Evolutionary conservation across 2,329 filamentous ascomycete genomes (phyloP), one percentile per base, ranked within the genome.

Genomic region (Diaporthe ilicicola): DNA sequence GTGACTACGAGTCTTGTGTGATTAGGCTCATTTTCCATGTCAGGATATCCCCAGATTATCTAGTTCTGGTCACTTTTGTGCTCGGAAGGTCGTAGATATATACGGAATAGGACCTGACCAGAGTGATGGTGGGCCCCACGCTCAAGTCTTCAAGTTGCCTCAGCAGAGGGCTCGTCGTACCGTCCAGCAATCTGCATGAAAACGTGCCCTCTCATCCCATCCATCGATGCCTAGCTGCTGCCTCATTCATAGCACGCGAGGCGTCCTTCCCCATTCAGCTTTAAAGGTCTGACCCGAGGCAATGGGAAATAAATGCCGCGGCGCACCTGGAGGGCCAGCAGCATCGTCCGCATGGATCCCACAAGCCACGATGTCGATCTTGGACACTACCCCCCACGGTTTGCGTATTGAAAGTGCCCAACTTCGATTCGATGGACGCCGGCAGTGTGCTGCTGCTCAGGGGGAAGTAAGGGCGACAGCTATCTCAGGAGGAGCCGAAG

Each of bases 361-460:
- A 34, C 27, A 15, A n/a, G n/a, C 44, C 29, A 34, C 29, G 17
- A 50, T 37, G 59, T 7, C 59, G 59, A 64, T 64, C 44, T 50
- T 42, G 44, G 37, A n/a, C n/a, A 64, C 59, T 64, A 64, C 37
- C 59, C 59, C 59, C 59, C 59, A 64, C 59, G 59, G 44, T 19
- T 12, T 50, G 8, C 46, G 59, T 42, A n/a, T 27, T 37, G 44
- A n/a, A 7, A 64, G 44, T 34, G 42, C 44, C 44, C n/a, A n/a
- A 37, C 44, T 24, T n/a, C n/a, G n/a, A n/a, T 48, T 34, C n/a
- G 29, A 50, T 34, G 59, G 29, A 50, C n/a, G 44, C n/a, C 37
- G 4, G 27, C 19, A 34, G 32, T 9, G 6, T 39, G 37, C 6
- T 10, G 37, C 3, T 5, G 6, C 37, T 12, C 6, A 3, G 1